These are phyloP conservation scores for Magnusiomyces magnusii DNA, from an alignment of 1,139 yeast species.

Conservation along the genomic window DNA sequence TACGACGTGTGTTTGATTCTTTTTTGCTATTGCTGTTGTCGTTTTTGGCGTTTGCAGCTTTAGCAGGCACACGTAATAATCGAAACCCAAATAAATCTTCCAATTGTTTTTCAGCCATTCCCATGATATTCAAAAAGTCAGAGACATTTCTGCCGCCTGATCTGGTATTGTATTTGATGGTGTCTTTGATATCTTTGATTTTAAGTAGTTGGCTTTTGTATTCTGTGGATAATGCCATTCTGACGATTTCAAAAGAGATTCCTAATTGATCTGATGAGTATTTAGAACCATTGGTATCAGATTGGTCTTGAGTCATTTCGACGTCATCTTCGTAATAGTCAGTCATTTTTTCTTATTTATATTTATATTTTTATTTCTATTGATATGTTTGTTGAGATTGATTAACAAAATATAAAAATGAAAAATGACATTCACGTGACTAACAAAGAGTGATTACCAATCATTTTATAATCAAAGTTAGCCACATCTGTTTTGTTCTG, in stretches of 20 bases:
- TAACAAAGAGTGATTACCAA: neutral
- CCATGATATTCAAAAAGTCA: neutral
- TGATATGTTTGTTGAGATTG: no score
- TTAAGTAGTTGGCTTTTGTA: neutral
- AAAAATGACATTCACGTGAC: neutral
- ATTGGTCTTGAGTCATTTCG: neutral
- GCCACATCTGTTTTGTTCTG: no score
- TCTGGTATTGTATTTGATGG: neutral
- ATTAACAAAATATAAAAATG: neutral
- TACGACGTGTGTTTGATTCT: neutral
- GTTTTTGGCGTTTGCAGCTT: neutral
- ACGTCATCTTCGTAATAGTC: neutral
- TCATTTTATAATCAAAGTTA: no score
- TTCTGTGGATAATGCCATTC: neutral
- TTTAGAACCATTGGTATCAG: neutral
- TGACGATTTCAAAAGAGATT: neutral
- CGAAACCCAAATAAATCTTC: neutral
- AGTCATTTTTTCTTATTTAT: neutral
- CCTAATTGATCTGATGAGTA: neutral
- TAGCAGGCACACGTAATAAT: neutral
- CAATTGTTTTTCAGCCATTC: neutral
- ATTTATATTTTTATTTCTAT: no score
- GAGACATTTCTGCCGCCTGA: no score
- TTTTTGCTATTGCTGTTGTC: neutral
- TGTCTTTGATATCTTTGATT: neutral